phyloP scores from a whole-genome alignment of 495 filamentous ascomycete genomes.

The Tuber aestivum region DNA sequence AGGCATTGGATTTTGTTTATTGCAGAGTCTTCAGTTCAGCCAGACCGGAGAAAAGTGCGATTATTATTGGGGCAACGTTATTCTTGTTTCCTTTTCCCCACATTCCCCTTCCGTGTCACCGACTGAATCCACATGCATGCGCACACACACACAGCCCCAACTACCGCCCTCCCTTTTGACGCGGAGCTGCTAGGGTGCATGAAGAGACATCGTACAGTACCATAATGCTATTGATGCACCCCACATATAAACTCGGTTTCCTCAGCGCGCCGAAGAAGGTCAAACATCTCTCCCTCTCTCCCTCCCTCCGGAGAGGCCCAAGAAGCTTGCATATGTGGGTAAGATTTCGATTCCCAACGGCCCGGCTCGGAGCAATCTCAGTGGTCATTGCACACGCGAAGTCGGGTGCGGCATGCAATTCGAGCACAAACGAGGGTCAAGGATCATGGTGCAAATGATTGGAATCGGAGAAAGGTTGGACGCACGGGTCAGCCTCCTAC shows the following conservation, averaged over 20 bases:
- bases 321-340: not conserved
- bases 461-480: not conserved
- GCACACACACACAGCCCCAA: not conserved
- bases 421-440: not conserved
- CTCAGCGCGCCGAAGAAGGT: not conserved
- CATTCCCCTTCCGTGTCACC: not conserved
- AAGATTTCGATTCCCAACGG: slow-evolving; percentile 1
- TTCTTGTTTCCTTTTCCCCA: not conserved
- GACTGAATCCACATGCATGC: not conserved
- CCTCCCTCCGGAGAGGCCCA: not conserved
- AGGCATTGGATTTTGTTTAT: not conserved
- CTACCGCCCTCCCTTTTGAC: not conserved
- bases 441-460: not conserved
- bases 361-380: not conserved
- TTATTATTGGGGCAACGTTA: not conserved
- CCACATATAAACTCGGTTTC: not conserved
- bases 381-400: not conserved
- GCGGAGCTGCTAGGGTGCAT: not conserved
- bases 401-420: not conserved
- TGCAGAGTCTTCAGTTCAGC: not conserved
- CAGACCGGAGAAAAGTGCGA: not conserved
- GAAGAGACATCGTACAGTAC: not conserved
- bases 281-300: not conserved
- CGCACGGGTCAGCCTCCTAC: not conserved
- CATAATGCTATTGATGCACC: not conserved